Base-by-base conservation (phyloP, 2,329 filamentous ascomycete species). In the Blumeriella jaapii region DNA sequence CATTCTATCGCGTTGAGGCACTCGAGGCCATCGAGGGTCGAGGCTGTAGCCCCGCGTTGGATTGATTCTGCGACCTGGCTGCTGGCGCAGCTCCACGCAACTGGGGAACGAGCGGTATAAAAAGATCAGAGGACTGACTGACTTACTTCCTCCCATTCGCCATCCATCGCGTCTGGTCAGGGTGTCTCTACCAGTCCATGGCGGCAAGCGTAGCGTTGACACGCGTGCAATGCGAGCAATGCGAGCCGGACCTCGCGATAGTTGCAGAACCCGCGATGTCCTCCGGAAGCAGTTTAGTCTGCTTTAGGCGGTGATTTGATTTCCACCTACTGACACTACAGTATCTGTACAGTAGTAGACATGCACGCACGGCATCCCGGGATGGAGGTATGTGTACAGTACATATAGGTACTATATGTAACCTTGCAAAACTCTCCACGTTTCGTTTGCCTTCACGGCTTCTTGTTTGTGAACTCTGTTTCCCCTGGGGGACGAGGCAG, bases 121-220 rank as follows among this genome's bases (percentile, higher is more conserved):
- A 12, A 8, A 24, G 22, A 24, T 8, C 22, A 24, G 10, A n/a
- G 22, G 22, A 24, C 22, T 24, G 22, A 24, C 1, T 28, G 11
- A 61, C 68, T 54, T 60, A 72, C 74, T 68, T 78, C 72, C 61
- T 75, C 72, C 74, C 74, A 78, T 59, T 78, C 74, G 59, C 67
- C 70, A 60, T 78, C 74, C 74, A 78, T 78, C 35, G 39, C 41
- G 30, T 39, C 29, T 33, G 12, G 17, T 42, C 23, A 18, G 17
- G 22, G 13, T 34, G 18, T 32, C 28, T 16, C 32, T 45, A 48
- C 40, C 44, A 48, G 39, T 45, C 48, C 46, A 50, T 47, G 40
- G 33, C 39, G 28, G 29, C 16, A 28, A 22, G 14, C 27, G 23
- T n/a, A n/a, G n/a, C n/a, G n/a, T n/a, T n/a, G n/a, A n/a, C n/a